phyloP scores from a whole-genome alignment of 2,329 filamentous ascomycete species.

The Trichoderma brevicompactum region DNA sequence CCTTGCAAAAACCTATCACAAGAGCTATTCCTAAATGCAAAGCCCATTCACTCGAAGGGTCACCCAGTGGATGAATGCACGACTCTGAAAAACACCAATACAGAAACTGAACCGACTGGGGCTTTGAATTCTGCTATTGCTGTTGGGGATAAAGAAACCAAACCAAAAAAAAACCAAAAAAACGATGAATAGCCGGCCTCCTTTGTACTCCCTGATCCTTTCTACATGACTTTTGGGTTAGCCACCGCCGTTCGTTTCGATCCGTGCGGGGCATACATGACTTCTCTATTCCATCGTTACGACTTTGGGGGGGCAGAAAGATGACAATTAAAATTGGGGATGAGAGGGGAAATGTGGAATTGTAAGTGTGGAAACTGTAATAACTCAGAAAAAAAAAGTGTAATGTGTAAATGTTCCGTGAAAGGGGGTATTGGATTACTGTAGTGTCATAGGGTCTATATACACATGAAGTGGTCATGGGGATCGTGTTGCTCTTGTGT shows the following conservation, averaged over 20 bases:
- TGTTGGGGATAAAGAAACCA: conserved; percentile 26
- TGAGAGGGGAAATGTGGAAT: conserved; percentile 14
- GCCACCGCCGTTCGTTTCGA: conserved; percentile 40
- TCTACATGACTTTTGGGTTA: conserved; percentile 49
- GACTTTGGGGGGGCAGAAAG: conserved; percentile 36
- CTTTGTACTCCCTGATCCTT: conserved; percentile 46
- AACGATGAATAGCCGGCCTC: conserved; percentile 39
- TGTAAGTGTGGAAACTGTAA: conserved; percentile 28
- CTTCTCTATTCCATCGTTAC: conserved; percentile 48
- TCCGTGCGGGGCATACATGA: conserved; percentile 47
- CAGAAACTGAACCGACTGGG: conserved; percentile 25
- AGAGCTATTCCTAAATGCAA: conserved; percentile 26
- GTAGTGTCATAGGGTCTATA: conserved; percentile 46
- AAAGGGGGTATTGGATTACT: conserved; percentile 47
- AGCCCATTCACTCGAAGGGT: conserved; percentile 45
- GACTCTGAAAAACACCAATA: conserved; percentile 27
- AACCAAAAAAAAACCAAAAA: conserved; percentile 32
- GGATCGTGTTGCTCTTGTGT: conserved; percentile 44
- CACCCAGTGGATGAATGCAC: conserved; percentile 38
- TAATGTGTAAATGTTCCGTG: conserved; percentile 41
- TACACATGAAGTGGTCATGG: conserved; percentile 47
- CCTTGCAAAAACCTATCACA: conserved; percentile 22
- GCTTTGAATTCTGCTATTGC: conserved; percentile 28
- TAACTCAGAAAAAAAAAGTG: conserved; percentile 32
- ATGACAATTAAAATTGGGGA: conserved; percentile 35